Evolutionary conservation across 108 stramenopile genomes (phyloP).

Genomic region (Hondaea fermentalgiana): DNA sequence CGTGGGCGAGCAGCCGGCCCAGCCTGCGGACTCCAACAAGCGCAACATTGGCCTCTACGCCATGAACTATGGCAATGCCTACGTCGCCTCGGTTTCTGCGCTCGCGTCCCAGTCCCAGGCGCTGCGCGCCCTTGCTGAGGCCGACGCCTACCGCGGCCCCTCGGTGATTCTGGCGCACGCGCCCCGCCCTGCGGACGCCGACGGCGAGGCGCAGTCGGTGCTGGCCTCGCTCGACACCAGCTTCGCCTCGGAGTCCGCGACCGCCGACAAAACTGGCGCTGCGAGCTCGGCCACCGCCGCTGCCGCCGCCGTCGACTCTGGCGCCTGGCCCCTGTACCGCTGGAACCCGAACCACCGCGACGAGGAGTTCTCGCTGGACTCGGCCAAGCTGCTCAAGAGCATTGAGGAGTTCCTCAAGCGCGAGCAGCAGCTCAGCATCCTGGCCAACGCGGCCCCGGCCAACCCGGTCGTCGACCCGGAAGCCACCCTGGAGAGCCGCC

Average conservation of each 20-base stretch:
- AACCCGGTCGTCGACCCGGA: neutral
- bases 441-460: neutral
- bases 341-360: neutral
- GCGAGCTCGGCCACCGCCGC: neutral
- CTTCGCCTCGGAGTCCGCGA: neutral
- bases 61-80: slow-evolving; percentile 11
- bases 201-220: neutral
- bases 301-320: neutral
- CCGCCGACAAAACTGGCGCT: neutral
- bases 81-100: slow-evolving; percentile 9
- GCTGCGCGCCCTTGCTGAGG: neutral
- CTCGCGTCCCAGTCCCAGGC: slow-evolving; percentile 14
- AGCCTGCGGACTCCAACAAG: neutral
- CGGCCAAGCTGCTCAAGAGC: neutral
- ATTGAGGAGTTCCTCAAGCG: slow-evolving; percentile 15
- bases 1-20: neutral
- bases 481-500: neutral
- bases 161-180: neutral
- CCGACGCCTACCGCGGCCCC: neutral
- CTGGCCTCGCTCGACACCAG: neutral
- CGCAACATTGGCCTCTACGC: neutral
- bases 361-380: slow-evolving; percentile 12
- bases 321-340: neutral
- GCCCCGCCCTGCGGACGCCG: neutral
- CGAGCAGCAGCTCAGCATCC: slow-evolving; percentile 15